phyloP scores from a whole-genome alignment of 2,329 filamentous ascomycete species.

The Ophiostoma triangulosporum region DNA sequence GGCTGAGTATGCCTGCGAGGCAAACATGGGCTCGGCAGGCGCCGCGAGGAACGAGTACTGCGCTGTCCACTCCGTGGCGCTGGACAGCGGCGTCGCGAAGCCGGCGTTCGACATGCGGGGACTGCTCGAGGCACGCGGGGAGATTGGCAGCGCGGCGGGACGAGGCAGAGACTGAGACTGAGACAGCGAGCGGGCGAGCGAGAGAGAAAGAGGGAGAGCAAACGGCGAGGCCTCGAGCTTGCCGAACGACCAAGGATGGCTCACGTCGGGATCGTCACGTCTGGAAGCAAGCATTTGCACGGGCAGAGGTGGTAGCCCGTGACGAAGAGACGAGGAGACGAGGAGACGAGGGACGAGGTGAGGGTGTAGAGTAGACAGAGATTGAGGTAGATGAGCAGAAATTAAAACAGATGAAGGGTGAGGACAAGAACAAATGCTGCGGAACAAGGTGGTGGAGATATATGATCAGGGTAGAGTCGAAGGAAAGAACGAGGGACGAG shows the following conservation, averaged over 20 bases:
- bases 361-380: not conserved
- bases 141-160: constrained; percentile 25
- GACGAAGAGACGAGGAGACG: not conserved
- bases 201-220: constrained; percentile 26
- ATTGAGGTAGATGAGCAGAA: not conserved
- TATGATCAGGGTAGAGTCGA: not conserved
- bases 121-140: constrained; percentile 11
- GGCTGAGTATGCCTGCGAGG: constrained; percentile 24
- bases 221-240: constrained; percentile 31
- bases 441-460: not conserved
- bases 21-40: constrained; percentile 29
- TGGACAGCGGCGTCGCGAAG: constrained; percentile 37
- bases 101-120: constrained; percentile 43
- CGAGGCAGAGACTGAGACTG: no score
- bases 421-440: not conserved
- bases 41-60: constrained; percentile 38
- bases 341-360: not conserved
- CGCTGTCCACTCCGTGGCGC: constrained; percentile 43
- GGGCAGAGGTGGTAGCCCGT: constrained; percentile 16
- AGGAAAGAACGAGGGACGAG: not conserved
- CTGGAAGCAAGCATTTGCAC: constrained; percentile 43
- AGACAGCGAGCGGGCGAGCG: constrained; percentile 21
- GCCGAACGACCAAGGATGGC: constrained; percentile 36
- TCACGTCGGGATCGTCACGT: constrained; percentile 39
- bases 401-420: not conserved